A percentile compares a stretch with the other conserved stretches of the same genome.
Evolutionary conservation across 2,329 filamentous ascomycete species (phyloP).

Genomic region (Fusarium phyllophilum): DNA sequence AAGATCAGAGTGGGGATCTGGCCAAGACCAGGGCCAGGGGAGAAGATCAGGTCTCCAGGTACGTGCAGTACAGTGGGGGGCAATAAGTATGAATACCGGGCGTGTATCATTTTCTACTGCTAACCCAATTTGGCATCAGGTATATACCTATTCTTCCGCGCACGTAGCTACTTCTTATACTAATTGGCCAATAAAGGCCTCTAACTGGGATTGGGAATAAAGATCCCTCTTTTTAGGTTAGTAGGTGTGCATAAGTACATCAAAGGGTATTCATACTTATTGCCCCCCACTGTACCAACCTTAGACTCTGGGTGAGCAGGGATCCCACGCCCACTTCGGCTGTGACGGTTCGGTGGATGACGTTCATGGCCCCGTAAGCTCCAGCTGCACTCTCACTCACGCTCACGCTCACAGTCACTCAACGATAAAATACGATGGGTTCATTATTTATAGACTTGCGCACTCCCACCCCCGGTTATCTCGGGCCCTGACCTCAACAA

Average conservation of each 20-base stretch:
- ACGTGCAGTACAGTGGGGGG: no score
- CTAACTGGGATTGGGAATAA: no score
- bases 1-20: conserved; percentile 33
- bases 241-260: no score
- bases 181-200: no score
- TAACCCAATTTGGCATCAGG: no score
- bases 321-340: conserved; percentile 25
- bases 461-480: conserved; percentile 29
- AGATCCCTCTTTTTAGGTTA: no score
- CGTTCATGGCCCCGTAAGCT: conserved; percentile 29
- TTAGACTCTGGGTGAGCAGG: conserved; percentile 9
- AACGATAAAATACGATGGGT: conserved; percentile 23
- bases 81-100: no score
- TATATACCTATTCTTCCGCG: no score
- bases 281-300: no score
- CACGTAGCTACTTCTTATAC: no score
- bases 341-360: conserved; percentile 36
- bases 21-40: conserved; percentile 16
- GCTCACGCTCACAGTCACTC: neutral
- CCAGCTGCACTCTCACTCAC: neutral
- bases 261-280: no score
- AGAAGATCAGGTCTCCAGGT: conserved; percentile 18
- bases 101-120: no score
- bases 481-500: conserved; percentile 7
- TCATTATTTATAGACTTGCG: conserved; percentile 39